A percentile compares a stretch with the other conserved stretches of the same genome.
Conservation (phyloP, 78 protist species). For the Dictyostelium brefeldianum region DNA sequence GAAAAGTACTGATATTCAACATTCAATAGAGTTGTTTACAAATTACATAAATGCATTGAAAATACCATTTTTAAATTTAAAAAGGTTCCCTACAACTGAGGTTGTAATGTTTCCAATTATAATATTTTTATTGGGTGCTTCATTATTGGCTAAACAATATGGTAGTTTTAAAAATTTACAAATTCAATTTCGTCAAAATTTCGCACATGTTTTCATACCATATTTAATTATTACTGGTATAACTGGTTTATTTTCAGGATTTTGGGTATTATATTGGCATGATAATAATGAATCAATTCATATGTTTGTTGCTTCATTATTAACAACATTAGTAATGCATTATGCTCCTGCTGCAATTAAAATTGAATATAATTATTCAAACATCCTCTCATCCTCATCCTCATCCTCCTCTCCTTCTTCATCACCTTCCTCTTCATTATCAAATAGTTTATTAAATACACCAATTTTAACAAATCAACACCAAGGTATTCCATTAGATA, state of each 20-base stretch:
- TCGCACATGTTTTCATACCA: conserved; percentile 36
- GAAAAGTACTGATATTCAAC: background rate
- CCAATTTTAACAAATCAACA: background rate
- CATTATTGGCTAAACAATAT: conserved; percentile 46
- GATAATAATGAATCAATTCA: conserved; percentile 76
- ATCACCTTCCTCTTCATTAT: background rate
- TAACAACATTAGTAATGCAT: conserved; percentile 41
- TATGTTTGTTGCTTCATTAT: conserved; percentile 49
- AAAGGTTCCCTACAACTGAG: conserved; percentile 44
- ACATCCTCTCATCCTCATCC: background rate
- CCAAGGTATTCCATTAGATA: background rate
- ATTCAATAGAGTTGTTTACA: conserved; percentile 25
- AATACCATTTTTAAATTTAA: conserved; percentile 46
- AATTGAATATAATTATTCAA: conserved; percentile 8
- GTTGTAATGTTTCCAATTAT: conserved; percentile 52
- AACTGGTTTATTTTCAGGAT: conserved; percentile 60
- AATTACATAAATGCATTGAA: conserved; percentile 45
- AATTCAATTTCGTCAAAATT: background rate
- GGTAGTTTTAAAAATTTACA: conserved; percentile 8
- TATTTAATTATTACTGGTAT: conserved; percentile 57
- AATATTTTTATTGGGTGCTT: background rate
- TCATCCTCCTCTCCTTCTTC: background rate
- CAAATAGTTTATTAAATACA: background rate
- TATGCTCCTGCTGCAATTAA: conserved; percentile 43
- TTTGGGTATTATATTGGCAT: conserved; percentile 78